phyloP scores from a whole-genome alignment of 2,329 filamentous ascomycete species.

The Dactylellina drechsleri region DNA sequence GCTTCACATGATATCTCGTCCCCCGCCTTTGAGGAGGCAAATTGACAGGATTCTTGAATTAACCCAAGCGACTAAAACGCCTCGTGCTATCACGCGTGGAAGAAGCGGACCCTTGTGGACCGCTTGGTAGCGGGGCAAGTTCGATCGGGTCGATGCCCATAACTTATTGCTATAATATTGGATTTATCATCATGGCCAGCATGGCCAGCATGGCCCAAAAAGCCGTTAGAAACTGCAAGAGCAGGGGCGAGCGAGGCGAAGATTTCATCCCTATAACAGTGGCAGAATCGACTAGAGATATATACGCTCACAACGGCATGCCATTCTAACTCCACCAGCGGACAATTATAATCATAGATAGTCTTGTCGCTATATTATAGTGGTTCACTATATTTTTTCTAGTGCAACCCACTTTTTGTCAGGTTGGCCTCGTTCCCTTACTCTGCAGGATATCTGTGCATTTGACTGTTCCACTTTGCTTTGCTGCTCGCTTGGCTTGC shows the following conservation, averaged over 20 bases:
- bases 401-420: conserved; percentile 24
- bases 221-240: conserved; percentile 6
- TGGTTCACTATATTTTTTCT: not conserved
- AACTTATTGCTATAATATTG: conserved; percentile 6
- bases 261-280: conserved; percentile 3
- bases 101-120: conserved; percentile 10
- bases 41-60: not conserved
- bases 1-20: not conserved
- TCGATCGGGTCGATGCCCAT: not conserved
- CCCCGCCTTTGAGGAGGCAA: conserved; percentile 19
- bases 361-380: too few relatives aligned
- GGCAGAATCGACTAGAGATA: not conserved
- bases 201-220: too few relatives aligned
- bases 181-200: conserved; percentile 21
- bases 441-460: conserved; percentile 24
- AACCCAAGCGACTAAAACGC: conserved; percentile 1
- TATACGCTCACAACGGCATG: conserved; percentile 2
- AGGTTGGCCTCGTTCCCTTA: not conserved
- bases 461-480: conserved; percentile 38
- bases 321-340: not conserved
- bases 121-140: conserved; percentile 8
- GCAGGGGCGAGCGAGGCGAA: too few relatives aligned
- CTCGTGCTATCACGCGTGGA: conserved; percentile 24
- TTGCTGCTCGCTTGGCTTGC: conserved; percentile 53
- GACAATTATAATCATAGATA: too few relatives aligned